These are phyloP conservation scores for Hypoxylon fuscum DNA, from an alignment of 495 filamentous ascomycete species.

Conservation along the genomic window DNA sequence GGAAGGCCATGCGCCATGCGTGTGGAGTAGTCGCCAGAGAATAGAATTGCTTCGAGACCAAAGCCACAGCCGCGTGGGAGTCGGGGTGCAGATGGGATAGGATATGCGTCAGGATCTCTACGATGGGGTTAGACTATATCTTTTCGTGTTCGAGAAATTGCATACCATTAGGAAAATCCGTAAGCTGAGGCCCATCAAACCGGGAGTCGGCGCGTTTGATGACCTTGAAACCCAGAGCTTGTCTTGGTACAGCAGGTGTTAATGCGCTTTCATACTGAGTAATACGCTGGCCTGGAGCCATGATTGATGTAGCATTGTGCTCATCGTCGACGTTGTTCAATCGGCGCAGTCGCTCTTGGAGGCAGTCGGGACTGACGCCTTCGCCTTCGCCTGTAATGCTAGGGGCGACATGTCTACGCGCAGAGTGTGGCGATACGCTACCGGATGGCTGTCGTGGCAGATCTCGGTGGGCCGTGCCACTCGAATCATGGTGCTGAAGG, in stretches of 20 bases:
- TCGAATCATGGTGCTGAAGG: conserved; percentile 62
- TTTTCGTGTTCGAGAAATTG: conserved; percentile 20
- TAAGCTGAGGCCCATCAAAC: conserved; percentile 61
- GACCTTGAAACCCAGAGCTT: conserved; percentile 68
- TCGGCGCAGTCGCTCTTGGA: conserved; percentile 51
- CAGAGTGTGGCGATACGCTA: conserved; percentile 43
- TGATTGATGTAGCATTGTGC: conserved; percentile 26
- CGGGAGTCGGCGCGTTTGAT: conserved; percentile 58
- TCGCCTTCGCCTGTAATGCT: conserved; percentile 25
- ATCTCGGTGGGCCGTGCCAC: conserved; percentile 42
- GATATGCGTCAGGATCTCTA: conserved; percentile 93
- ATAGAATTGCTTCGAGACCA: conserved; percentile 88
- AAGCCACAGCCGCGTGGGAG: conserved; percentile 76
- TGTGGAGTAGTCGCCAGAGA: conserved; percentile 84
- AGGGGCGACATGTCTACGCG: conserved; percentile 23
- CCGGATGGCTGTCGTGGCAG: conserved; percentile 42
- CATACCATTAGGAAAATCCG: conserved; percentile 84
- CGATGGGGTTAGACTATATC: conserved; percentile 32
- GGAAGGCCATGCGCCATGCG: conserved; percentile 89
- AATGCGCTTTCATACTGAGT: conserved; percentile 76
- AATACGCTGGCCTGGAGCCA: conserved; percentile 67
- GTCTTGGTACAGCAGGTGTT: conserved; percentile 53
- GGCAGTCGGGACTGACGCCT: conserved; percentile 46
- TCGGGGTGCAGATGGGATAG: conserved; percentile 85
- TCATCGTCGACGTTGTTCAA: conserved; percentile 48